Conservation (phyloP, 2,329 filamentous ascomycete species). For the Colletotrichum theobromicola region DNA sequence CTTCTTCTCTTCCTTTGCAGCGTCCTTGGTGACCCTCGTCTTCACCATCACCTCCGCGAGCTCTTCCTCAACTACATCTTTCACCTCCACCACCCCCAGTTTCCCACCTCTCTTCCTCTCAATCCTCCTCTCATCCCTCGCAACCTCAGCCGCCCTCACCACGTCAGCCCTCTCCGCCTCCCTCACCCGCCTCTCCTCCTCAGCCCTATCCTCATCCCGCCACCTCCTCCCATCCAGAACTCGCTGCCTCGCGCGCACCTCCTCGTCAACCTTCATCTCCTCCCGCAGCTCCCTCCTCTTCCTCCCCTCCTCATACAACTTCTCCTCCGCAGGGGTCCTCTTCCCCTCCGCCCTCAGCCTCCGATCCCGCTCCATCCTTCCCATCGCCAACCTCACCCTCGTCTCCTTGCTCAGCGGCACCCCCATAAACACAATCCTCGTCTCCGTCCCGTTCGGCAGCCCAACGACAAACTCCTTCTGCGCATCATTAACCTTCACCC, state of each 20-base stretch:
- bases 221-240: not conserved
- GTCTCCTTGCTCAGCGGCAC: conserved; percentile 5
- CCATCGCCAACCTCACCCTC: not conserved
- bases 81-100: not conserved
- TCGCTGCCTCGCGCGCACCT: not conserved
- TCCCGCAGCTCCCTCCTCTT: not conserved
- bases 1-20: not conserved
- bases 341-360: not conserved
- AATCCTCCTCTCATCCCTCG: not conserved
- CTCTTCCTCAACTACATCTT: not conserved
- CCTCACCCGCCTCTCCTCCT: not conserved
- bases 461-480: not conserved
- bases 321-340: not conserved
- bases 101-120: not conserved
- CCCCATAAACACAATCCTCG: not conserved
- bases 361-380: not conserved
- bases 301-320: not conserved
- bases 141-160: not conserved
- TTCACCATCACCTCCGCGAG: not conserved
- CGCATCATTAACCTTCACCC: not conserved
- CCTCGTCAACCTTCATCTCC: not conserved
- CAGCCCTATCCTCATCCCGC: not conserved
- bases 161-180: not conserved
- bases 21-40: not conserved
- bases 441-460: conserved; percentile 3